phyloP scores from a whole-genome alignment of 2,329 filamentous ascomycete species.

The Aspergillus fischeri region DNA sequence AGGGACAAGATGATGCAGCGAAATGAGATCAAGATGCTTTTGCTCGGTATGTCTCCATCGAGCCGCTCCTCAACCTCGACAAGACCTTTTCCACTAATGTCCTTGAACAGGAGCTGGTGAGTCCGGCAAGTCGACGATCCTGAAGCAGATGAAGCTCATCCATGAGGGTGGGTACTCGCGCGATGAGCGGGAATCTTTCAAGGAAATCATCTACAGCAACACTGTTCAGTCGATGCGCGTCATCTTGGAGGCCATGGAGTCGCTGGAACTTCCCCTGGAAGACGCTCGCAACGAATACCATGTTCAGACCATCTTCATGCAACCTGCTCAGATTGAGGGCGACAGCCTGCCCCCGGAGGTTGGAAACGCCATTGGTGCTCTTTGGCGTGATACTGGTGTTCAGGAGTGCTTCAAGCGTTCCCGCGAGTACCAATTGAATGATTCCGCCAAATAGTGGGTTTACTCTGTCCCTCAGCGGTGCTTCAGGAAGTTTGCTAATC shows the following conservation, averaged over 20 bases:
- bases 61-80: background rate
- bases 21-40: constrained; percentile 99
- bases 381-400: constrained; percentile 91
- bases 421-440: constrained; percentile 92
- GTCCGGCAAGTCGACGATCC: constrained; percentile 89
- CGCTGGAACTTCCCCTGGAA: constrained; percentile 73
- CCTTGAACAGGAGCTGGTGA: constrained; percentile 77
- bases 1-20: constrained; percentile 97
- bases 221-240: constrained; percentile 68
- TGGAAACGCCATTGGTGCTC: constrained; percentile 82
- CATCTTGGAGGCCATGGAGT: constrained; percentile 66
- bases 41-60: constrained; percentile 67
- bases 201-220: constrained; percentile 70
- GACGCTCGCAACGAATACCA: constrained; percentile 94
- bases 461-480: background rate
- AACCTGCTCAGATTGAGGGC: constrained; percentile 92
- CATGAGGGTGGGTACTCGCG: constrained; percentile 98
- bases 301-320: constrained; percentile 98
- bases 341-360: constrained; percentile 93
- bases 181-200: constrained; percentile 70
- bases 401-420: constrained; percentile 95
- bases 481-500: constrained; percentile 23
- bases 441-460: constrained; percentile 90
- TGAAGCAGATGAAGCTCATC: constrained; percentile 99
- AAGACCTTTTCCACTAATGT: constrained; percentile 2